These are phyloP conservation scores for Synchytrium microbalum DNA, from an alignment of 371 early-diverging fungal species.

Conservation along the genomic window DNA sequence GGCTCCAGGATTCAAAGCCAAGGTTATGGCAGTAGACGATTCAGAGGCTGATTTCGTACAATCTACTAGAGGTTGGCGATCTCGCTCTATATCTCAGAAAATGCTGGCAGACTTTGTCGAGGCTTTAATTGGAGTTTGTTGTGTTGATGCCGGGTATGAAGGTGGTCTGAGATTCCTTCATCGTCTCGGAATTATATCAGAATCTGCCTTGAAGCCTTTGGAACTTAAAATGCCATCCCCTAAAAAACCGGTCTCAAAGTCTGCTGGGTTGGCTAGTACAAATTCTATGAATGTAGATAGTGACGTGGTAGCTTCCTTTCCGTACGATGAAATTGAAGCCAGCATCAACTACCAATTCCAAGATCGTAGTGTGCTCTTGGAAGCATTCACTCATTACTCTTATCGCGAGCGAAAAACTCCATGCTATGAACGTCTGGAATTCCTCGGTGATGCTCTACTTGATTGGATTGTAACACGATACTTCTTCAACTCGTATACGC, in stretches of 20 bases:
- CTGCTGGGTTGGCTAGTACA: background rate
- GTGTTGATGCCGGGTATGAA: conserved; percentile 38
- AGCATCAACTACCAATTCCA: conserved; percentile 60
- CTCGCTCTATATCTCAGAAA: conserved; percentile 22
- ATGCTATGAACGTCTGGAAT: conserved; percentile 88
- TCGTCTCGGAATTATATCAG: conserved; percentile 16
- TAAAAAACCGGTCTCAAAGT: background rate
- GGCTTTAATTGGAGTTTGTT: conserved; percentile 74
- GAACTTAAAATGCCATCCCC: background rate
- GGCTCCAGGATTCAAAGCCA: background rate
- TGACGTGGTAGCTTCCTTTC: background rate
- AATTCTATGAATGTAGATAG: background rate
- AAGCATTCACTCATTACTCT: conserved; percentile 69
- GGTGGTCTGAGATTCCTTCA: conserved; percentile 13
- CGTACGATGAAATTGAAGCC: conserved; percentile 32
- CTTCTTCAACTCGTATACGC: conserved; percentile 59
- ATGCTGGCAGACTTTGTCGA: conserved; percentile 78
- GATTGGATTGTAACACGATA: conserved; percentile 76
- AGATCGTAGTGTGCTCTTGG: conserved; percentile 49
- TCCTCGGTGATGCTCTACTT: conserved; percentile 85
- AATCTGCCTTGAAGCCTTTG: background rate
- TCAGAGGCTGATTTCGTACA: background rate
- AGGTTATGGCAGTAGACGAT: background rate
- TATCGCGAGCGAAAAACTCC: conserved; percentile 9
- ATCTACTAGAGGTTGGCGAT: background rate